Percentiles rank a stretch among this genome's conserved stretches.
Evolutionary conservation across 148 eudicot species (phyloP).

Genomic region (Talinum fruticosum): DNA sequence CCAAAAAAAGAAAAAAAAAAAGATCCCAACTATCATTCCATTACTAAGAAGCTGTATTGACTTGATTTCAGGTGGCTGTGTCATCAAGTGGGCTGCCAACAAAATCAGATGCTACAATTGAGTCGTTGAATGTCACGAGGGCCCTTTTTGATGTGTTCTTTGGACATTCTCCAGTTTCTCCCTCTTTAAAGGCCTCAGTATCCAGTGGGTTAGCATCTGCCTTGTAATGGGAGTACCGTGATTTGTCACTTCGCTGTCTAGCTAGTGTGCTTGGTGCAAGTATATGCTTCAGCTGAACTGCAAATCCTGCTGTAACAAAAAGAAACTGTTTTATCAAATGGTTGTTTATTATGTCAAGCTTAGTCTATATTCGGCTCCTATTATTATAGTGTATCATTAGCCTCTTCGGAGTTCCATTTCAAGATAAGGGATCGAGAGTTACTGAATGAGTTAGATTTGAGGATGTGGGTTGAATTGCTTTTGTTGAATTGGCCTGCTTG

Average conservation of each 20-base stretch:
- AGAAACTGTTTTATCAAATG: neutral
- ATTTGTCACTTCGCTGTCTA: neutral
- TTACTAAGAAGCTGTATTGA: neutral
- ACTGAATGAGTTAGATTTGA: neutral
- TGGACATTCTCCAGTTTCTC: slow-evolving; percentile 78
- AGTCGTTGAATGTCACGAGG: slow-evolving; percentile 61
- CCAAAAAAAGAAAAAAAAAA: neutral
- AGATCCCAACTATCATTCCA: neutral
- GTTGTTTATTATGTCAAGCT: neutral
- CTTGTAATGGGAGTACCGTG: slow-evolving; percentile 34
- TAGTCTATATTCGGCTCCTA: neutral
- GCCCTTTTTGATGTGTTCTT: slow-evolving; percentile 82
- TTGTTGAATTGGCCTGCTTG: slow-evolving; percentile 1
- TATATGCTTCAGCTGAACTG: neutral
- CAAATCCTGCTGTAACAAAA: neutral
- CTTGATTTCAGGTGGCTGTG: slow-evolving; percentile 48
- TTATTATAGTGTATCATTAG: neutral
- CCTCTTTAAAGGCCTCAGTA: slow-evolving; percentile 74
- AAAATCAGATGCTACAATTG: slow-evolving; percentile 62
- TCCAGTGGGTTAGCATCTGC: slow-evolving; percentile 50
- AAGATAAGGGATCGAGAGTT: neutral
- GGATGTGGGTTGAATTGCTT: neutral
- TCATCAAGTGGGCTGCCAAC: slow-evolving; percentile 55
- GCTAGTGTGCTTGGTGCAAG: neutral
- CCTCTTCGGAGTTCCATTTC: neutral